Conservation (phyloP, 2,329 filamentous ascomycete genomes). For the Diaporthe capsici region DNA sequence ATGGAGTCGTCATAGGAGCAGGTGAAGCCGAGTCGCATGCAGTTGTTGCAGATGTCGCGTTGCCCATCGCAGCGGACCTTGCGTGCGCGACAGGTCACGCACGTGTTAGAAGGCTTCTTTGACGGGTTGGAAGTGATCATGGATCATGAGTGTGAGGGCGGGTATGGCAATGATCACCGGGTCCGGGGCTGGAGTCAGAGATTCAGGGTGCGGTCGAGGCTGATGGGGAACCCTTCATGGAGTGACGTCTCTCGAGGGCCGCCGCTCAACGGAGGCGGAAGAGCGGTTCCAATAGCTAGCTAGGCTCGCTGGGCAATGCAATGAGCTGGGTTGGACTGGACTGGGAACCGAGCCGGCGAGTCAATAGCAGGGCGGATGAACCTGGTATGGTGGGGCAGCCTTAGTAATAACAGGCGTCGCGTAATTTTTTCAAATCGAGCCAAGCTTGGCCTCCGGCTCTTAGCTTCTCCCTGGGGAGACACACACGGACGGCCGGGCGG, state of each 20-base stretch:
- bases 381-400: slow-evolving; percentile 27
- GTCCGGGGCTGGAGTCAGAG: slow-evolving; percentile 9
- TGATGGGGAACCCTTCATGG: slow-evolving; percentile 21
- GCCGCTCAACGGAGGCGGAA: slow-evolving; percentile 33
- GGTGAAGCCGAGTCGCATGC: slow-evolving; percentile 69
- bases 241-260: slow-evolving; percentile 33
- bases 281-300: slow-evolving; percentile 13
- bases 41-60: slow-evolving; percentile 69
- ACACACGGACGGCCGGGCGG: background rate
- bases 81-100: slow-evolving; percentile 48
- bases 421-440: slow-evolving; percentile 30
- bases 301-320: slow-evolving; percentile 21
- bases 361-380: slow-evolving; percentile 29
- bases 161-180: slow-evolving; percentile 16
- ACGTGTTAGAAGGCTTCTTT: slow-evolving; percentile 42
- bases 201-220: background rate
- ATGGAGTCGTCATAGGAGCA: slow-evolving; percentile 69
- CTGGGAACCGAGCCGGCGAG: slow-evolving; percentile 15
- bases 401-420: slow-evolving; percentile 27
- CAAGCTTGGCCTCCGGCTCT: slow-evolving; percentile 11
- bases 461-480: background rate
- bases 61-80: slow-evolving; percentile 72
- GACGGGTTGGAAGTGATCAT: slow-evolving; percentile 41
- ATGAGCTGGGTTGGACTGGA: background rate
- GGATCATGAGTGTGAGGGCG: slow-evolving; percentile 26